Evolutionary conservation across 495 filamentous ascomycete species (phyloP), one percentile per base, ranked within the genome.

Genomic region (Aspergillus ellipticus): DNA sequence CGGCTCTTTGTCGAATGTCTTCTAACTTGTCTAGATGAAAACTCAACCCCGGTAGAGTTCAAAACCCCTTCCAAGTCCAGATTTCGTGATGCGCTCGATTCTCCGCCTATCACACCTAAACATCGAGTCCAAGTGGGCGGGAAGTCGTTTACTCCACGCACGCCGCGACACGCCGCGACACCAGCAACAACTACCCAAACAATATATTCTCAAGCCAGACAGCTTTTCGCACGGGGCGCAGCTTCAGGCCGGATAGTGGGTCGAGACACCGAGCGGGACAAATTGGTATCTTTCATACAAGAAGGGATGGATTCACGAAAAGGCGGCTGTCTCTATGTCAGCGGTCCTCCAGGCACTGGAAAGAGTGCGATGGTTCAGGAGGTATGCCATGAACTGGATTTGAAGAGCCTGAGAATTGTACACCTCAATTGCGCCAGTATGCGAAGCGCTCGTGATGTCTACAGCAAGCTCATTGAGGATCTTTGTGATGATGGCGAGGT

Each of bases 381-480:
- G 61, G 81, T 96, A 26, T 88, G 86, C 49, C 73, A 80, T 39
- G 77, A 84, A 29, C 58, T 86, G 20, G 74, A 81, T 35, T 66
- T 68, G 37, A 71, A 61, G 2, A 64, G 68, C 4, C 72, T 91
- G 48, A 85, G 83, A 63, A 83, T 83, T 41, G 82, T 85, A 2
- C 91, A 92, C 66, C 74, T 99, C 75, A 99, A 99, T 62, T 99
- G 94, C 70, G 96, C 96, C 83, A 94, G 90, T 69, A 87, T 96
- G 69, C 93, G 94, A 60, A 84, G 80, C 52, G 85, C 90, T 6
- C 82, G 82, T 54, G 92, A 95, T 62, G 80, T 97, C 19, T 95
- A 91, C 66, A 78, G 80, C 57, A 90, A 81, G 35, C 74, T 98
- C 24, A 65, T 90, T 29, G 80, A 85, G 57, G 80, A 86, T 52